Evolutionary conservation across 2,329 filamentous ascomycete species (phyloP), one percentile per base, ranked within the genome.

Genomic region (Neoscytalidium dimidiatum): DNA sequence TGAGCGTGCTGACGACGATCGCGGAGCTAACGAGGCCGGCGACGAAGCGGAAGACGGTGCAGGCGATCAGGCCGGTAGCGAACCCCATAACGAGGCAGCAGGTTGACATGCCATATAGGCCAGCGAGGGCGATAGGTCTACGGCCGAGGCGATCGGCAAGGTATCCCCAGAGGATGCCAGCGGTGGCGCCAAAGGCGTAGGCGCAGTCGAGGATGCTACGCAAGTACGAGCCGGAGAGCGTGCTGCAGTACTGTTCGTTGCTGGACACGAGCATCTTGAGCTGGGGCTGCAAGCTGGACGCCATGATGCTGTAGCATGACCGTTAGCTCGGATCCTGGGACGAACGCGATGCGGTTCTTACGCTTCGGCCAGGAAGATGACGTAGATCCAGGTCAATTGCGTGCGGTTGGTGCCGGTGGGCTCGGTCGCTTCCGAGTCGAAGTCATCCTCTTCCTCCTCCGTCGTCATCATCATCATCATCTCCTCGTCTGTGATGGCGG

Each of bases 21-120:
- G 80, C 78, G 8, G 80, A 80, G 66, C 79, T 79, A 62, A 79
- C 76, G 57, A 80, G 70, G 14, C 81, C 81, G 4, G 79, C 77
- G 28, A 81, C 67, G 66, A 80, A 81, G 33, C 81, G 74, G 69
- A 82, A 75, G 19, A 78, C 69, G 28, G 78, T 76, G 67, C 81
- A 82, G 57, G 72, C 75, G 7, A 74, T 70, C 21, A 82, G 73
- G 29, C 72, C 74, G 5, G 76, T 82, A 14, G 80, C 81, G 65
- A 83, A 82, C 13, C 80, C 80, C 78, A 81, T 82, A 66, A 71
- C 74, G 23, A 82, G 53, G 67, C 80, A 82, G 72, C 80, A 82
- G n/a, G 75, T 56, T 38, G 77, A 71, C 75, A 82, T 81, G 57
- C 76, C 76, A 67, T 74, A 75, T 35, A 82, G 71, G n/a, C 81